Conservation (phyloP, 352 stramenopile genomes). For the Pelagophyceae sp. region DNA sequence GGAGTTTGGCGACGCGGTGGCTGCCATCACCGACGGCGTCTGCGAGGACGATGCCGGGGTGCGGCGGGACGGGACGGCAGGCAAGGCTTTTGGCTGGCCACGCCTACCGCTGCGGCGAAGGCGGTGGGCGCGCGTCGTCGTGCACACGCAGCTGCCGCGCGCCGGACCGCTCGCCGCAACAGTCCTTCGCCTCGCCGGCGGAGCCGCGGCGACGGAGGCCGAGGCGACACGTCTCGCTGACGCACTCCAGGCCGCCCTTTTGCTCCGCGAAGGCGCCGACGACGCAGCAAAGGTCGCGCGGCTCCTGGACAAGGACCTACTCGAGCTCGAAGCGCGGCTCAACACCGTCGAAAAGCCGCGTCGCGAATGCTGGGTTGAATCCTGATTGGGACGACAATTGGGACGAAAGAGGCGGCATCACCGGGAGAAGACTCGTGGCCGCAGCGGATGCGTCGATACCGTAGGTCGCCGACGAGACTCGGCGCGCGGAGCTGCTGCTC, state of each 20-base stretch:
- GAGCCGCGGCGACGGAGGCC: background rate
- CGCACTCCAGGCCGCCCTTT: background rate
- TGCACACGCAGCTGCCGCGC: background rate
- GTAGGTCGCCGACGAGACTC: too few species aligned
- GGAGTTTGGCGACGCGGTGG: background rate
- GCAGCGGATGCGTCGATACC: too few species aligned
- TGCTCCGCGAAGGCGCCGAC: background rate
- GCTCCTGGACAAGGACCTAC: background rate
- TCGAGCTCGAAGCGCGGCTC: too few species aligned
- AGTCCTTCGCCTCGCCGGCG: background rate
- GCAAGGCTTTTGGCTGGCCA: background rate
- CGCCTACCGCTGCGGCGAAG: background rate
- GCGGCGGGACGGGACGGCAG: too few species aligned
- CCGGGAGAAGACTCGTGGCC: too few species aligned
- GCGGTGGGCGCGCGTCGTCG: background rate
- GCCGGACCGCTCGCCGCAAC: background rate
- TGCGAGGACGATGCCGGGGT: background rate
- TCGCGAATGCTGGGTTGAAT: too few species aligned
- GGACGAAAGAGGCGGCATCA: too few species aligned
- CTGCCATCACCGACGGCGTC: background rate
- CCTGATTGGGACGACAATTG: too few species aligned
- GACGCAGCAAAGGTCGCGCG: background rate
- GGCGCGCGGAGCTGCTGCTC: too few species aligned
- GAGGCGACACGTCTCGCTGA: background rate
- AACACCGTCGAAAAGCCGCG: too few species aligned